Base-by-base conservation (phyloP, 768 basidiomycete genomes). In the Termitomyces eurrhizus region DNA sequence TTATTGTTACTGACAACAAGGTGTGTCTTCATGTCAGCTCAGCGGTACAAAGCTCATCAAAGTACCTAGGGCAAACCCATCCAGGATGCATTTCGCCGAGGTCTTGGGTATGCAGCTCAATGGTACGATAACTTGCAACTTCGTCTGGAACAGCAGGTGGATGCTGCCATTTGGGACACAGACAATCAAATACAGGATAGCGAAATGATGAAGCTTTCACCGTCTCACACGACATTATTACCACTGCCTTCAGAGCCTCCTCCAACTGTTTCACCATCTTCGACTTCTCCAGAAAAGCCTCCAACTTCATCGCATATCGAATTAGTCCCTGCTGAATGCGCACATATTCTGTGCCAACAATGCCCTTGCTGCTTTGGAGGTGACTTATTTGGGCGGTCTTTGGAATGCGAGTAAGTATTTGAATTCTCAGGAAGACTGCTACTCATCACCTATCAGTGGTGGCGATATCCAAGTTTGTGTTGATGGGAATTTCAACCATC, bases 291-390 rank as follows among this genome's bases (percentile, higher is more conserved):
- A 1, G 7, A 45, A 44, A 16, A 6, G 13, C 16, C 39, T 16
- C 5, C 39, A 18, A 16, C 0, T 16, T 18, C 12, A 1, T 45
- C 7, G 11, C 8, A 9, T 3, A 12, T 24, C 21, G 3, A 11
- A 11, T 45, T 45, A 21, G 21, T 45, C 11, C 21, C 7, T 45
- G 21, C 9, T 11, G 16, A 70, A 39, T 66, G 64, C 48, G 56
- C 64, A 1, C 52, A 65, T 26, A 44, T 71, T 1, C 60, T 78
- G 1, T 69, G 65, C 16, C 63, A 69, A n/a, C 62, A 69, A 8
- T 73, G 70, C 48, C 72, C 76, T 1, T 70, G 71, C 0, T 79
- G 75, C 21, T 21, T 21, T 21, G 21, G 21, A 21, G 21, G 21
- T 21, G 21, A 21, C 21, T 21, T 21, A 21, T 74, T 67, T 66